Evolutionary conservation across 2,329 filamentous ascomycete genomes (phyloP).

Genomic region (Penicillium sp.): DNA sequence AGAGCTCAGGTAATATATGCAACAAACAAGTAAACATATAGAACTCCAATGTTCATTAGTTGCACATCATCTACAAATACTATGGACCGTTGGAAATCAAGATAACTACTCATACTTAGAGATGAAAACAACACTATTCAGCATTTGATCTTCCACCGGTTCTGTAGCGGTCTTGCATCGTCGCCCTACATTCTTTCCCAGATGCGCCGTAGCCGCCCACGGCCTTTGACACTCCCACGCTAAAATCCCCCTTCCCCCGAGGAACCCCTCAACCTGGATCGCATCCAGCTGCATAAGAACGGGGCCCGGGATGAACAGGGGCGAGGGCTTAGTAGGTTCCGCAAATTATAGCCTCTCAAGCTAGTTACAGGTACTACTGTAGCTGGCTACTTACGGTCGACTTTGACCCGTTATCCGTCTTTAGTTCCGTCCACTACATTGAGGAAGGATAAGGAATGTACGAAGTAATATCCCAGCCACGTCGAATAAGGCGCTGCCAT

Average conservation of each 20-base stretch:
- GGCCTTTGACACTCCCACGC: background rate
- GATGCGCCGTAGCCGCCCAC: constrained; percentile 32
- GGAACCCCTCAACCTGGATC: constrained; percentile 2
- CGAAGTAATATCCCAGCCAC: background rate
- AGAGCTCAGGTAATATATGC: background rate
- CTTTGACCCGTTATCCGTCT: background rate
- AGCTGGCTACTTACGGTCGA: background rate
- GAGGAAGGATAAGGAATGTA: constrained; percentile 5
- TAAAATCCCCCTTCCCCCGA: background rate
- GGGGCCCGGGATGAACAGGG: background rate
- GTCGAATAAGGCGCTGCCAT: constrained; percentile 10
- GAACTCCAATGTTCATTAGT: background rate
- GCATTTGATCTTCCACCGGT: background rate
- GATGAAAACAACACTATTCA: background rate
- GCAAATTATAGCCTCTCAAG: constrained; percentile 5
- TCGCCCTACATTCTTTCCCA: constrained; percentile 28
- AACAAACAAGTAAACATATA: background rate
- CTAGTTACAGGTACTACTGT: background rate
- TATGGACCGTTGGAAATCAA: background rate
- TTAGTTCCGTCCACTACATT: background rate
- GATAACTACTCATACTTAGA: too few relatives aligned
- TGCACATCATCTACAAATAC: background rate
- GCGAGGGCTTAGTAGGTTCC: background rate
- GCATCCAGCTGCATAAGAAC: constrained; percentile 1
- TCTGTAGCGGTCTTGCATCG: constrained; percentile 27